Conservation (phyloP, 192 early-diverging fungal species). For the Rhizophagus prolifer region DNA sequence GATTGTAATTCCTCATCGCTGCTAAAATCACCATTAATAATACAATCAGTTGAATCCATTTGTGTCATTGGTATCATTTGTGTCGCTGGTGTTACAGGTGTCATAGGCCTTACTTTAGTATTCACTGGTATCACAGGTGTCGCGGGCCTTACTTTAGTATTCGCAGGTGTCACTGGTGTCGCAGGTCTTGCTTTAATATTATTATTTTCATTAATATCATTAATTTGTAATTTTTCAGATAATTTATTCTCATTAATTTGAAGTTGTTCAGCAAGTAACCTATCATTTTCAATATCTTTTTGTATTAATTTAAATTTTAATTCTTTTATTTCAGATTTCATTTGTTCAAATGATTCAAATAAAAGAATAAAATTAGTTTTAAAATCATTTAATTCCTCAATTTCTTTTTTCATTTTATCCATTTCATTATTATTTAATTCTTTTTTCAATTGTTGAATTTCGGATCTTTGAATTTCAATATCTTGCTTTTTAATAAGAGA, state of each 20-base stretch:
- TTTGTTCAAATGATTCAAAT: background rate
- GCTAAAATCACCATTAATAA: too few species aligned
- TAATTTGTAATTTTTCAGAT: too few species aligned
- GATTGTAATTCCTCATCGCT: too few species aligned
- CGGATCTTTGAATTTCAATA: background rate
- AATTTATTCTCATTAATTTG: background rate
- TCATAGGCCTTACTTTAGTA: too few species aligned
- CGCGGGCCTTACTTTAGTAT: too few species aligned
- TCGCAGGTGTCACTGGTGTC: too few species aligned
- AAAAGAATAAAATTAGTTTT: background rate
- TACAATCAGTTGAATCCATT: too few species aligned
- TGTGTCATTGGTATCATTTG: too few species aligned
- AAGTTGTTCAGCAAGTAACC: background rate
- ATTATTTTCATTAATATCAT: too few species aligned
- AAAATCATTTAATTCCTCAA: background rate
- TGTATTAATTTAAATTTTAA: background rate
- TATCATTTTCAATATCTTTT: background rate
- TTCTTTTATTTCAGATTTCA: background rate
- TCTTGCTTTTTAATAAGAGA: background rate
- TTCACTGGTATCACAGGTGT: too few species aligned
- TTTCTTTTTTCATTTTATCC: background rate
- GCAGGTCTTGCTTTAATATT: too few species aligned
- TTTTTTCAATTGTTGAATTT: background rate
- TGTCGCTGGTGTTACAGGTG: too few species aligned
- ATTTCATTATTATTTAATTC: background rate